phyloP scores from a whole-genome alignment of 257 asterid species.

The Leonotis leonurus region DNA sequence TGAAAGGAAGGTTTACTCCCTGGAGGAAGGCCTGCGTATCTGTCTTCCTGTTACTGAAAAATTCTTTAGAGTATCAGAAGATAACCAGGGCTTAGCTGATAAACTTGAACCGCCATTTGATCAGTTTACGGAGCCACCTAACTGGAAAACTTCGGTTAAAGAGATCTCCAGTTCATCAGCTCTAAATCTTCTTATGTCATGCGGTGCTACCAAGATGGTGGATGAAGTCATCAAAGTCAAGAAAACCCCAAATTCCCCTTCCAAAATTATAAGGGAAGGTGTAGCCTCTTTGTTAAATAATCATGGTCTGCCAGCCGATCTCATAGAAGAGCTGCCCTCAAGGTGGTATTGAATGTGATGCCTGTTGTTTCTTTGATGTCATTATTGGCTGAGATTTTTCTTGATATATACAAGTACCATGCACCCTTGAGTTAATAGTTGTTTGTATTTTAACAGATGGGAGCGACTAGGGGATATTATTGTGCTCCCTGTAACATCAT shows the following conservation, averaged over 20 bases:
- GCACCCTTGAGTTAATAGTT: slow-evolving; percentile 3
- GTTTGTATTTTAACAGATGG: slow-evolving; percentile 55
- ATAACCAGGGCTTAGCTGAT: slow-evolving; percentile 27
- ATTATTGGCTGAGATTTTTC: not conserved
- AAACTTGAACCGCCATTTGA: slow-evolving; percentile 19
- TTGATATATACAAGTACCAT: slow-evolving; percentile 8
- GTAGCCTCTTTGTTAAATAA: slow-evolving; percentile 47
- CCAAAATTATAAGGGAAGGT: slow-evolving; percentile 66
- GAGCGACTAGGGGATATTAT: slow-evolving; percentile 81
- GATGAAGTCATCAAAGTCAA: slow-evolving; percentile 57
- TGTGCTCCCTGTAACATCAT: slow-evolving; percentile 75
- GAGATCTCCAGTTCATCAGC: slow-evolving; percentile 51
- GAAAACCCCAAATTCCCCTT: slow-evolving; percentile 59
- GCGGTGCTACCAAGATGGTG: slow-evolving; percentile 53
- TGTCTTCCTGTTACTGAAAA: slow-evolving; percentile 68
- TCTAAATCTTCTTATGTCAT: slow-evolving; percentile 44
- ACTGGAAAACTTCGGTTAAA: slow-evolving; percentile 25
- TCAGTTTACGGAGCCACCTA: slow-evolving; percentile 28
- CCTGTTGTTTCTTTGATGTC: not conserved
- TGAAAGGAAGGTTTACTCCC: slow-evolving; percentile 66
- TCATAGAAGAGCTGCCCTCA: slow-evolving; percentile 71
- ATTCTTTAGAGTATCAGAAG: slow-evolving; percentile 40
- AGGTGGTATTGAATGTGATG: slow-evolving; percentile 34
- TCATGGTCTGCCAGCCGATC: slow-evolving; percentile 49
- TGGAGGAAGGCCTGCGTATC: slow-evolving; percentile 50